Conservation (phyloP, 2,329 filamentous ascomycete genomes). For the Botrytis tulipae region DNA sequence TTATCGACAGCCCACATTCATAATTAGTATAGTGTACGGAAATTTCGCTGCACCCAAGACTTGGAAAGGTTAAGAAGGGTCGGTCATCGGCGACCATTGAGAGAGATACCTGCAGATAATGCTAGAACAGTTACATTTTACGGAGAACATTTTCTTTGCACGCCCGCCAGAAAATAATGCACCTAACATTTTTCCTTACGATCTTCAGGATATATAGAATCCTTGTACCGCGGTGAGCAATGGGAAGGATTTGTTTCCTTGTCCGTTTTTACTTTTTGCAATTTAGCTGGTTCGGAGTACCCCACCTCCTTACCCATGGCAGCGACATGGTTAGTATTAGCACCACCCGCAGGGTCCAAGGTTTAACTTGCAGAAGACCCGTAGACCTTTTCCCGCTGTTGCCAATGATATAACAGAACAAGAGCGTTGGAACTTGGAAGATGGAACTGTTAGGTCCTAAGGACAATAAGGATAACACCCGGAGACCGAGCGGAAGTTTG, state of each 20-base stretch:
- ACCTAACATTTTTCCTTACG: conserved; percentile 1
- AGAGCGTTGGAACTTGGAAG: not conserved
- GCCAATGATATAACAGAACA: not conserved
- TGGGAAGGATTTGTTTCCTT: conserved; percentile 11
- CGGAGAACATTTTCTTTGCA: conserved; percentile 1
- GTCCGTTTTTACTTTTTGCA: not conserved
- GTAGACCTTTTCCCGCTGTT: conserved; percentile 4
- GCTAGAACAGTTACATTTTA: not conserved
- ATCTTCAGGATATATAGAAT: conserved; percentile 18
- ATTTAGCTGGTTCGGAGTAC: conserved; percentile 16
- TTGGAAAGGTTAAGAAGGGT: conserved; percentile 3
- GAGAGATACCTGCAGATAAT: not conserved
- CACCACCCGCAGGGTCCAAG: not conserved
- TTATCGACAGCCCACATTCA: not conserved
- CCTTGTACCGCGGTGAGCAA: conserved; percentile 14
- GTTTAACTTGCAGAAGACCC: conserved; percentile 7
- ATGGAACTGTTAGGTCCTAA: not conserved
- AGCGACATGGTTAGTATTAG: not conserved
- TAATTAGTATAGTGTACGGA: not conserved
- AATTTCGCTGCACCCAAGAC: not conserved
- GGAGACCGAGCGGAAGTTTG: not conserved
- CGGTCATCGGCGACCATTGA: conserved; percentile 15
- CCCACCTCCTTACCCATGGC: conserved; percentile 11
- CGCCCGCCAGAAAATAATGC: not conserved
- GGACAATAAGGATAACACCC: not conserved